These are phyloP conservation scores for Eucalyptus decipiens DNA, from an alignment of 345 rosid genomes.

Conservation along the genomic window DNA sequence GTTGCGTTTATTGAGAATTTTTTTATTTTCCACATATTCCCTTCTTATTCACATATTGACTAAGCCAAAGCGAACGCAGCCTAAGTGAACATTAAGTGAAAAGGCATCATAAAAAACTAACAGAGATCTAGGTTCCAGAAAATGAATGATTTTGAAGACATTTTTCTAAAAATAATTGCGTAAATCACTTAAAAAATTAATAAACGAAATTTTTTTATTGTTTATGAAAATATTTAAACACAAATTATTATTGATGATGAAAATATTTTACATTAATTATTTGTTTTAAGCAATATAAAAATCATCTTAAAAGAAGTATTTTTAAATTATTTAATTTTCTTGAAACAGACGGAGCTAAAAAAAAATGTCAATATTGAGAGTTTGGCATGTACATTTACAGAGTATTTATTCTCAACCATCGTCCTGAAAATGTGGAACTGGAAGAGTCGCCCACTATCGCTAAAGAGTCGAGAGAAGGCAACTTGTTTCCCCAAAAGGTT, in stretches of 20 bases:
- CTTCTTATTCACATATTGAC: background rate
- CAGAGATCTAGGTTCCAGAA: background rate
- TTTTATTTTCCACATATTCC: no score
- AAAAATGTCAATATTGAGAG: background rate
- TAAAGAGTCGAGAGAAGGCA: background rate
- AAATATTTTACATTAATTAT: no score
- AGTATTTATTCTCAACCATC: background rate
- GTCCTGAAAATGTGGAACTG: background rate
- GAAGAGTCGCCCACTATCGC: background rate
- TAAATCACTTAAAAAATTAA: background rate
- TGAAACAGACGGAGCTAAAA: background rate
- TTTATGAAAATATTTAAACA: no score
- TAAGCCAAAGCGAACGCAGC: background rate
- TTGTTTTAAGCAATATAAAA: background rate
- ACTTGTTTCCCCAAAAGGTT: background rate
- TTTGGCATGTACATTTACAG: background rate
- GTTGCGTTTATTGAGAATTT: no score
- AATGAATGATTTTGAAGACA: background rate
- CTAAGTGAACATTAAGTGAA: background rate
- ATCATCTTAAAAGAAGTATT: no score
- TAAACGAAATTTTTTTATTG: rapidly evolving
- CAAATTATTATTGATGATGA: no score
- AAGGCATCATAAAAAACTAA: background rate
- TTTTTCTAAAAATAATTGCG: background rate
- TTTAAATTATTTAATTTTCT: no score